Base-by-base conservation (phyloP, 768 basidiomycete species). In the Mrakia gelida region DNA sequence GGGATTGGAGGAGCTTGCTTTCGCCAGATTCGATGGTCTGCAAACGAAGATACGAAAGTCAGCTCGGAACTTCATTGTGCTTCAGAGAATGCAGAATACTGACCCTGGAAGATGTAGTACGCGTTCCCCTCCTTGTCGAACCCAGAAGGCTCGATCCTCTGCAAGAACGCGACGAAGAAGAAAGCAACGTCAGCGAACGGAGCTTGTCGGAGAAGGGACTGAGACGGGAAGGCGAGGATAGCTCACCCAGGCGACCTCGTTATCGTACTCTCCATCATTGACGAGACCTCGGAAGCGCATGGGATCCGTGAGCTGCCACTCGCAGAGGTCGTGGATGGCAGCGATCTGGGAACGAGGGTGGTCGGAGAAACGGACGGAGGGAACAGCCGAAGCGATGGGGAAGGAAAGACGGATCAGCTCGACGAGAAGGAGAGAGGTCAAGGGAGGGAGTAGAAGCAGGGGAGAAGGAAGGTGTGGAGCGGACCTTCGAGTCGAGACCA, bases 281-380 rank as follows among this genome's bases (percentile, higher is more conserved):
- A 75, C 77, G 32, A 63, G 86, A 87, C 77, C 92, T 87, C 78
- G n/a, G 30, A 94, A 81, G 75, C 91, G 87, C 73, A 87, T 86
- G 7, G 92, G 89, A 81, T 92, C 92, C 78, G 92, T 90, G 80
- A 94, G 93, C 81, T 93, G 92, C 93, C 93, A 95, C 84, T 95
- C 93, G 41, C 87, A 88, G n/a, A 84, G 80, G 28, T 83, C 81
- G 79, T 84, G 81, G 9, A 85, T 77, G 3, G 82, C 82, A 28
- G 80, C 79, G 7, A 85, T 82, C 84, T 85, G 59, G n/a, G 11
- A n/a, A 13, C 23, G 54, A 23, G 59, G 59, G 26, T 26, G 56
- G 26, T n/a, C 59, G 59, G 59, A 59, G 59, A 59, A 59, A 59
- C 59, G 59, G 11, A 38, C 59, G 30, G 74, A 28, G 43, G 21